Evolutionary conservation across 768 basidiomycete species (phyloP), one percentile per base, ranked within the genome.

Genomic region (Clavulina sp.): DNA sequence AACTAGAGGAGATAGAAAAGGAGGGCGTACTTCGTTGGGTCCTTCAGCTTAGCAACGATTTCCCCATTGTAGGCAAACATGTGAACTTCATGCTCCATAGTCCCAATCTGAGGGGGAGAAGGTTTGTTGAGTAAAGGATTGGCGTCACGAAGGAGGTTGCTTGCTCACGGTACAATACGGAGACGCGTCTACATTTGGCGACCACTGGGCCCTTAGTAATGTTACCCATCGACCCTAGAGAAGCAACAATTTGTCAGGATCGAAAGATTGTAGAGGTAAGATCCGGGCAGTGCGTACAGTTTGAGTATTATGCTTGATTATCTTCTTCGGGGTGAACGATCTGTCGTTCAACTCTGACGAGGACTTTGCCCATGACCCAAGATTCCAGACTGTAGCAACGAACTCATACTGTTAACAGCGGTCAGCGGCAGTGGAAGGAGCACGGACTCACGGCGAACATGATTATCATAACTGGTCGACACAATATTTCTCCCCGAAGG

Each of bases 401-500:
- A 48, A 23, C 9, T 52, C 44, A 47, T 31, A 5, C 48, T 24
- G 44, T 13, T 29, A 50, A 21, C 19, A 24, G 26, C 34, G 9
- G 41, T 31, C n/a, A 48, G 49, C 31, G n/a, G 18, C 30, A 18
- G 18, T 47, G 48, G 24, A 30, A 36, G 21, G 31, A 26, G 19
- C 43, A 30, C 16, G 44, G 38, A 70, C 80, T 58, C 59, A 87
- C 86, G 58, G 58, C 83, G 70, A 32, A 89, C 56, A 2, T 72
- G 74, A 65, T 89, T 79, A 57, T 89, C 86, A 57, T 89, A 89
- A 61, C 80, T 79, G 3, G 86, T 89, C 62, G 83, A 86, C 46
- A 88, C 78, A 54, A 89, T 78, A 49, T 75, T 70, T 26, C 81
- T 73, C 2, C 86, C 86, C 52, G 79, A 69, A 2, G 84, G 76